These are phyloP conservation scores for Termitomyces sp. DNA, from an alignment of 768 basidiomycete genomes.

Conservation along the genomic window DNA sequence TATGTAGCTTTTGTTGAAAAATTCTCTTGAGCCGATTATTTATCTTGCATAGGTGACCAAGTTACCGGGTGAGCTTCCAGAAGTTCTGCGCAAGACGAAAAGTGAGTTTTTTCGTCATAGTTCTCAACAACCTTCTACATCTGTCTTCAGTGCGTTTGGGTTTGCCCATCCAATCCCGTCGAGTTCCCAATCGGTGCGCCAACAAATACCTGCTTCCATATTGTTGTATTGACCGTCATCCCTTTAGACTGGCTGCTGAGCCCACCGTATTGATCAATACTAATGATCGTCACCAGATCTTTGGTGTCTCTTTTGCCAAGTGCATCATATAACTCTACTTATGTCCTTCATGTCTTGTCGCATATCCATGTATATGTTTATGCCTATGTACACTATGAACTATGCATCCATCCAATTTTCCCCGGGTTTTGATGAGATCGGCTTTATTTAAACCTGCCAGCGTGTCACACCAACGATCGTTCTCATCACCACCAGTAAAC, in stretches of 20 bases:
- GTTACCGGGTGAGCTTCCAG: constrained; percentile 33
- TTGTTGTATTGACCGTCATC: background rate
- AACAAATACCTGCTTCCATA: background rate
- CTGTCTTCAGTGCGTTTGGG: constrained; percentile 7
- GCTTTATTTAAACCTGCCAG: constrained; percentile 5
- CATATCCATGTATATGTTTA: background rate
- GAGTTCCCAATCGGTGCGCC: background rate
- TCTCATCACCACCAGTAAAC: constrained; percentile 5
- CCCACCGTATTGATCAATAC: constrained; percentile 2
- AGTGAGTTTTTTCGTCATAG: constrained; percentile 14
- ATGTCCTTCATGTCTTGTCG: background rate
- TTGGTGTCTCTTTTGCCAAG: constrained; percentile 11
- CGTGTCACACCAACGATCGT: constrained; percentile 5
- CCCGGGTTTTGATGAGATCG: constrained; percentile 7
- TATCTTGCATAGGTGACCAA: constrained; percentile 24
- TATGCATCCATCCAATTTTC: background rate
- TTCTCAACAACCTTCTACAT: background rate
- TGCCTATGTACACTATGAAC: background rate
- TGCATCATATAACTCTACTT: constrained; percentile 2
- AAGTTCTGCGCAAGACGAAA: constrained; percentile 26
- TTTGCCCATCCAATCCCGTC: constrained; percentile 1
- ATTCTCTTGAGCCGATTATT: background rate
- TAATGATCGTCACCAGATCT: constrained; percentile 6
- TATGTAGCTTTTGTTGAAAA: constrained; percentile 21
- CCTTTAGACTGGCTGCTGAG: constrained; percentile 1